Evolutionary conservation across 2,329 filamentous ascomycete species (phyloP).

Genomic region (Purpureocillium lavendulum): DNA sequence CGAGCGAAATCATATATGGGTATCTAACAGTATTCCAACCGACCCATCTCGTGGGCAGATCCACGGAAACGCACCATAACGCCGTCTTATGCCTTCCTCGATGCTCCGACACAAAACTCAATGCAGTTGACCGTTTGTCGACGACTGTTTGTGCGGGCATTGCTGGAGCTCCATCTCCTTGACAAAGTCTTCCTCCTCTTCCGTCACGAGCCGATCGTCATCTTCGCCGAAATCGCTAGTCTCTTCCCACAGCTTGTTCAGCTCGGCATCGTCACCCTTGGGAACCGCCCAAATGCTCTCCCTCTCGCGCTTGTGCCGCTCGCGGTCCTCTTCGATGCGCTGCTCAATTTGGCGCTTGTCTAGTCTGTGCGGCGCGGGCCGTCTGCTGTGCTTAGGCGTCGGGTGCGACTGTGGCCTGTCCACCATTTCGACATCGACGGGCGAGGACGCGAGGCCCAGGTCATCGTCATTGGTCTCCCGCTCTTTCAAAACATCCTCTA

Average conservation of each 20-base stretch:
- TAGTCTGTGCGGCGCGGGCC: conserved; percentile 33
- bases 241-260: conserved; percentile 78
- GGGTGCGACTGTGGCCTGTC: conserved; percentile 33
- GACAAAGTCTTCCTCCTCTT: conserved; percentile 54
- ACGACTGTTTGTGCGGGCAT: conserved; percentile 26
- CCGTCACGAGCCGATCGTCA: conserved; percentile 66
- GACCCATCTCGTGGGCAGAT: conserved; percentile 4
- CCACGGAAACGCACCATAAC: conserved; percentile 12
- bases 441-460: conserved; percentile 42
- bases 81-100: conserved; percentile 15
- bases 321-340: conserved; percentile 91
- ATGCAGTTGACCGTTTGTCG: conserved; percentile 19
- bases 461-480: conserved; percentile 59
- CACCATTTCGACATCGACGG: conserved; percentile 32
- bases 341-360: conserved; percentile 91
- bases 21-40: conserved; percentile 17
- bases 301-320: conserved; percentile 82
- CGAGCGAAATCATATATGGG: conserved; percentile 10
- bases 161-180: conserved; percentile 30
- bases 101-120: conserved; percentile 6
- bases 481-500: conserved; percentile 76
- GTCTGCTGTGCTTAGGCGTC: conserved; percentile 25
- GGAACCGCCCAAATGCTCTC: conserved; percentile 91
- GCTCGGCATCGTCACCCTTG: conserved; percentile 54
- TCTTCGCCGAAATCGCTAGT: conserved; percentile 82